Conservation (phyloP, 2,329 filamentous ascomycete species). For the Sporothrix dimorphospora region DNA sequence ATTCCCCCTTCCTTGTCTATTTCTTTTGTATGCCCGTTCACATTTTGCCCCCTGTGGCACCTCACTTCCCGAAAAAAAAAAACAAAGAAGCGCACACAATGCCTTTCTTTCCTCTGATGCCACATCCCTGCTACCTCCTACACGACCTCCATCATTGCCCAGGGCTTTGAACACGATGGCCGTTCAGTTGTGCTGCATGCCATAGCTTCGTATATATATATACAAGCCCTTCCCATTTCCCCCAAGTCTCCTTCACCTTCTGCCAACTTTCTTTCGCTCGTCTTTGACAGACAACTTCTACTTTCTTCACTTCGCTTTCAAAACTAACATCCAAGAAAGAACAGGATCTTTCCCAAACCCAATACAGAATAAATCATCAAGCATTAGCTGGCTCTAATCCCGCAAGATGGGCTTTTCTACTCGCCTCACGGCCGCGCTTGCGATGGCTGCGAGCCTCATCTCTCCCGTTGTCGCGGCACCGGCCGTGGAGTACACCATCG, state of each 20-base stretch:
- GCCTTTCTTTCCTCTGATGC: background rate
- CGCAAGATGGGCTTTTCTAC: slow-evolving; percentile 51
- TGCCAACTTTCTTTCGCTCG: background rate
- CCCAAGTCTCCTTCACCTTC: background rate
- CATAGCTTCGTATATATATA: background rate
- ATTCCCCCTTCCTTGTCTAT: background rate
- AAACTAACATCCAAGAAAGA: slow-evolving; percentile 5
- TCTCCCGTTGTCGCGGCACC: slow-evolving; percentile 31
- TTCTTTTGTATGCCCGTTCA: background rate
- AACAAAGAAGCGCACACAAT: background rate
- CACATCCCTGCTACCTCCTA: background rate
- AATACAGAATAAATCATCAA: slow-evolving; percentile 9
- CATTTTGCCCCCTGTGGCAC: background rate
- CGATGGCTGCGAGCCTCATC: slow-evolving; percentile 37
- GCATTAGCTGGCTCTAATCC: slow-evolving; percentile 39
- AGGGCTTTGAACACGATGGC: background rate
- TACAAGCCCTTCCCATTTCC: background rate
- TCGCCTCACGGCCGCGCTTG: slow-evolving; percentile 47
- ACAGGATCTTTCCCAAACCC: background rate
- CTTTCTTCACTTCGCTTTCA: background rate
- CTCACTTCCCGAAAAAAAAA: background rate
- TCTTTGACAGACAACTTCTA: background rate
- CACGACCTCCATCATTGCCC: background rate
- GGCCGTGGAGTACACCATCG: background rate
- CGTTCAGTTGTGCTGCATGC: background rate